phyloP scores from a whole-genome alignment of 2,329 filamentous ascomycete species.

The Sporothrix variecibatus region DNA sequence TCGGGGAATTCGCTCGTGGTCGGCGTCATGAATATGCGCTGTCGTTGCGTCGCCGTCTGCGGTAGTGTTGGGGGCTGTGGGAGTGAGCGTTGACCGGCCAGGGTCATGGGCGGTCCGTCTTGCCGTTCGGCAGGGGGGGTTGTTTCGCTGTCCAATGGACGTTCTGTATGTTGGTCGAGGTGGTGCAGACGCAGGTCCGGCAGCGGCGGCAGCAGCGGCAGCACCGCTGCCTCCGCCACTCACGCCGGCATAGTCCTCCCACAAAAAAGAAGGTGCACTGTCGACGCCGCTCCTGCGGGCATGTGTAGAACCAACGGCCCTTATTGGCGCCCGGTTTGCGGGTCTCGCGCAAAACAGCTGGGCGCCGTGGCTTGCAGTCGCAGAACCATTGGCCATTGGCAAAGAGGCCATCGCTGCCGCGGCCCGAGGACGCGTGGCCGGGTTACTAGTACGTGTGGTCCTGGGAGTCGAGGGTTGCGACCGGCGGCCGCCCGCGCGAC shows the following conservation, averaged over 20 bases:
- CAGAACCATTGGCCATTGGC: constrained; percentile 36
- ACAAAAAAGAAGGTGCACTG: constrained; percentile 50
- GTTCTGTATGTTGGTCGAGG: constrained; percentile 26
- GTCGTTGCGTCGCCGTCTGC: not conserved
- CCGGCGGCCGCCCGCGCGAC: constrained; percentile 5
- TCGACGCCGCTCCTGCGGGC: constrained; percentile 36
- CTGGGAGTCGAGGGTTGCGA: constrained; percentile 7
- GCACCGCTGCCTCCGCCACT: constrained; percentile 26
- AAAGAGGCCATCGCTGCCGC: constrained; percentile 32
- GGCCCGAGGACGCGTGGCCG: constrained; percentile 19
- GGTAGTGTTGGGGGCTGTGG: constrained; percentile 13
- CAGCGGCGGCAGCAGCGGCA: not conserved
- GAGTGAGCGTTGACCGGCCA: not conserved
- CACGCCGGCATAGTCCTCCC: constrained; percentile 43
- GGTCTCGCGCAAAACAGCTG: constrained; percentile 41
- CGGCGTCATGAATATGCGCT: constrained; percentile 28
- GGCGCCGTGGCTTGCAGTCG: constrained; percentile 46
- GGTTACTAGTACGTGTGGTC: not conserved
- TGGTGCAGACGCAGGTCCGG: not conserved
- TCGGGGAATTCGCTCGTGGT: not conserved
- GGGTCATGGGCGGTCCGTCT: not conserved
- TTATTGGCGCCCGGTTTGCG: constrained; percentile 44
- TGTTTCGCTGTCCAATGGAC: constrained; percentile 29
- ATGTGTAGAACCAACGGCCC: constrained; percentile 48
- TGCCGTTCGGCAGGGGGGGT: constrained; percentile 29